phyloP scores from a whole-genome alignment of 192 early-diverging fungal genomes.

The Coemansia sp. region DNA sequence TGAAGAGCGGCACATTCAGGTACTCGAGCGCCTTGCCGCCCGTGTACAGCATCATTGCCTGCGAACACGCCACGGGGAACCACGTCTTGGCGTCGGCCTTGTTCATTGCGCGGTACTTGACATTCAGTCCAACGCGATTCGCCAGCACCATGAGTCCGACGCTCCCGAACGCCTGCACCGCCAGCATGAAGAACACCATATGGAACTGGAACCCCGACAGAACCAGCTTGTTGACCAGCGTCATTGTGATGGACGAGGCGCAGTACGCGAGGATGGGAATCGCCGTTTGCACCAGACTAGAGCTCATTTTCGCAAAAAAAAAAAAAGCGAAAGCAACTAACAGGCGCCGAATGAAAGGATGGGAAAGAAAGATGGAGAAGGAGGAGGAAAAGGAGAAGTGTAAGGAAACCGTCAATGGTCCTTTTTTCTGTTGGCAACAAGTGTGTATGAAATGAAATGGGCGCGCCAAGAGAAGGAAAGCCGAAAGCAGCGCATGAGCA shows the following conservation, averaged over 20 bases:
- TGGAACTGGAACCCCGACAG: conserved; percentile 79
- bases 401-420: not conserved
- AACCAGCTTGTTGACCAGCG: conserved; percentile 86
- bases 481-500: too few relatives aligned
- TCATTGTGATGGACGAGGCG: conserved; percentile 85
- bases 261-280: conserved; percentile 87
- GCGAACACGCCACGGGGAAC: conserved; percentile 82
- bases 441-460: too few relatives aligned
- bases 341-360: not conserved
- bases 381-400: conserved; percentile 4
- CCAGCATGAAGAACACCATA: conserved; percentile 82
- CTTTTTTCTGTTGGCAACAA: too few relatives aligned
- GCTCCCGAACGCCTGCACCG: conserved; percentile 70
- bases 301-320: conserved; percentile 27
- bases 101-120: conserved; percentile 68
- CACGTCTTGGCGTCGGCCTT: conserved; percentile 67
- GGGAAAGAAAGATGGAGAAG: not conserved
- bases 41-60: conserved; percentile 96
- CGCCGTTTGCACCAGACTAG: conserved; percentile 44
- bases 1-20: conserved; percentile 92
- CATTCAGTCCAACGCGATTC: conserved; percentile 58
- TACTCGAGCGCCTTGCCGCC: conserved; percentile 93
- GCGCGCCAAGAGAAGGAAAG: too few relatives aligned
- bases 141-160: conserved; percentile 60
- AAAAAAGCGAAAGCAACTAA: not conserved